phyloP scores from a whole-genome alignment of 805 yeast species.

The Yamadazyma ubonensis region DNA sequence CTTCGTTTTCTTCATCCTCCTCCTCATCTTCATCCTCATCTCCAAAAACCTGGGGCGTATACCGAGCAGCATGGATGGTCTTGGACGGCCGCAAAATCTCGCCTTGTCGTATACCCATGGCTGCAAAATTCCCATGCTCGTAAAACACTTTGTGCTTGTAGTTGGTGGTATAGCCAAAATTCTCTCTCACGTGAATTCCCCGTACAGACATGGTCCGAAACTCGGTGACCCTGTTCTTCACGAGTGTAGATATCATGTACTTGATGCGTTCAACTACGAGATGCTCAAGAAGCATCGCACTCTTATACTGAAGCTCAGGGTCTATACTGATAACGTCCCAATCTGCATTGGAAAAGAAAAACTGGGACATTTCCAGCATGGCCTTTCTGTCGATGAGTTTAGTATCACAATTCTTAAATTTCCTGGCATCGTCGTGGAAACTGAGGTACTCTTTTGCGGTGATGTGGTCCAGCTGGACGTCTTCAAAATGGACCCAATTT shows the following conservation, averaged over 20 bases:
- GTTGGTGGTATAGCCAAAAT: constrained; percentile 1
- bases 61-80: neutral
- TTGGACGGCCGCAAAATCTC: constrained; percentile 2
- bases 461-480: constrained; percentile 30
- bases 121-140: constrained; percentile 3
- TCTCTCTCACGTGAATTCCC: neutral
- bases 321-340: neutral
- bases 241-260: neutral
- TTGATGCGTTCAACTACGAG: neutral
- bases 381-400: constrained; percentile 2
- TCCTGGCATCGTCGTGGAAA: constrained; percentile 16
- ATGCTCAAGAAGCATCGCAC: constrained; percentile 1
- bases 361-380: constrained; percentile 1
- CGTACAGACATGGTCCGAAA: neutral
- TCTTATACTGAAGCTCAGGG: constrained; percentile 3
- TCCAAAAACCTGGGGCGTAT: neutral
- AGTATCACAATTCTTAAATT: constrained; percentile 7
- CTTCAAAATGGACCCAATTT: constrained; percentile 44
- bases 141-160: constrained; percentile 2
- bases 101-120: constrained; percentile 2
- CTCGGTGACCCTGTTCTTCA: neutral
- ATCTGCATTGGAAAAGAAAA: neutral
- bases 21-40: constrained; percentile 12
- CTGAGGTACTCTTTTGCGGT: constrained; percentile 20
- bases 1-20: constrained; percentile 10